Evolutionary conservation across 1,284 basidiomycete species (phyloP), one percentile per base, ranked within the genome.

Genomic region (Wolfiporia cocos): DNA sequence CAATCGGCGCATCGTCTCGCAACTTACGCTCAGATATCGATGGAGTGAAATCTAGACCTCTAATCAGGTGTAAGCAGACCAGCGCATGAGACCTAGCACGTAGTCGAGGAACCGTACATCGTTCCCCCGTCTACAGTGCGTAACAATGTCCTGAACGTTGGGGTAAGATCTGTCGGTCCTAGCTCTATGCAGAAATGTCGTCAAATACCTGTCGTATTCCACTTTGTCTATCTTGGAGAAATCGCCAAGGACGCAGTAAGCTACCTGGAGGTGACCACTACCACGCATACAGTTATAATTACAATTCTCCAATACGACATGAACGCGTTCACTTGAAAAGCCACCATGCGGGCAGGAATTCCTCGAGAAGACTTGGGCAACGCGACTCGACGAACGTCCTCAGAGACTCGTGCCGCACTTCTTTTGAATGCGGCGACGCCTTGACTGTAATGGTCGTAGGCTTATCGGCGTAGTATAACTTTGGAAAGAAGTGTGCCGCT

Each of bases 161-260:
- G n/a, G n/a, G 5, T 20, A 22, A 21, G 11, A 9, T 17, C 19
- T 5, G 19, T 10, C 34, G 15, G 32, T 18, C 6, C 15, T 11
- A 15, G 17, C 26, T 7, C 26, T 6, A 33, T 33, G 15, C 32
- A 17, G 9, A 9, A 34, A 34, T 18, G 11, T 10, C 20, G 7
- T 14, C 22, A 53, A 71, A 48, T 48, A 80, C 84, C 86, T 71
- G 44, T 78, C 70, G 58, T 89, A 92, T 47, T 70, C 67, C 42
- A 91, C 73, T 41, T 69, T 69, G 62, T 93, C 86, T 31, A 76
- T 69, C 44, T 78, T 77, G 2, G 78, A 78, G 52, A 93, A 92
- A 60, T 87, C 73, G 11, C 81, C 84, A 5, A 78, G 33, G 6
- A 78, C 78, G 47, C 74, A 79, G 46, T 84, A 86, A 12, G 76